Conservation (phyloP, 2,329 filamentous ascomycete genomes). For the Aspergillus sp. region DNA sequence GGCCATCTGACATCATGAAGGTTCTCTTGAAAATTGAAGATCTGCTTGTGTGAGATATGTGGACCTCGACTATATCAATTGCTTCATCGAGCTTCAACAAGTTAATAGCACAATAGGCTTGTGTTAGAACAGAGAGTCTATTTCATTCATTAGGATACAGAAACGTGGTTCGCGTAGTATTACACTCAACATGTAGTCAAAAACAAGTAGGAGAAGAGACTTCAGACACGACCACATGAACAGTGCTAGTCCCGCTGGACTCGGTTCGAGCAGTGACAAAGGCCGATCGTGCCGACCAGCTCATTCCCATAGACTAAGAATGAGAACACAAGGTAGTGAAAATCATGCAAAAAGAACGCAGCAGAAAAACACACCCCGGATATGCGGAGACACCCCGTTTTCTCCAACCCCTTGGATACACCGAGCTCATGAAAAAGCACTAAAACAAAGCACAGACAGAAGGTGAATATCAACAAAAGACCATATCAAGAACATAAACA, state of each 20-base stretch:
- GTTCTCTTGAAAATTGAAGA: too few species aligned
- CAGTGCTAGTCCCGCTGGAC: too few species aligned
- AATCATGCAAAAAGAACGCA: slow-evolving; percentile 13
- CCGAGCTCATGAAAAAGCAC: slow-evolving; percentile 13
- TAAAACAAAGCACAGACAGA: slow-evolving; percentile 10
- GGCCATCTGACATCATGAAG: too few species aligned
- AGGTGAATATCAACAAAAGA: slow-evolving; percentile 8
- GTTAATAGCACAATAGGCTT: too few species aligned
- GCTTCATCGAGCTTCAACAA: too few species aligned
- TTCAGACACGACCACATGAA: not conserved
- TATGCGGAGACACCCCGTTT: not conserved
- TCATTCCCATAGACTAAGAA: not conserved
- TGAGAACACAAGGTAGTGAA: slow-evolving; percentile 13
- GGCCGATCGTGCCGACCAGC: not conserved
- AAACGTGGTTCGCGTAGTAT: slow-evolving; percentile 29
- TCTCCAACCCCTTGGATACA: slow-evolving; percentile 21
- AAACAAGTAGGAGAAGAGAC: slow-evolving; percentile 17
- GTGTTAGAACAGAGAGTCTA: slow-evolving; percentile 3
- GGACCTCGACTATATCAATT: too few species aligned
- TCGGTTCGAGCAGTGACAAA: too few species aligned
- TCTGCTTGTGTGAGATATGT: too few species aligned
- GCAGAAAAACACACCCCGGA: slow-evolving; percentile 14
- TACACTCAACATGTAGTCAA: slow-evolving; percentile 22
- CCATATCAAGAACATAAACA: slow-evolving; percentile 13
- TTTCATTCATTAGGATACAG: slow-evolving; percentile 14